Evolutionary conservation across 2,329 filamentous ascomycete genomes (phyloP).

Genomic region (Cyphellophora attinorum): DNA sequence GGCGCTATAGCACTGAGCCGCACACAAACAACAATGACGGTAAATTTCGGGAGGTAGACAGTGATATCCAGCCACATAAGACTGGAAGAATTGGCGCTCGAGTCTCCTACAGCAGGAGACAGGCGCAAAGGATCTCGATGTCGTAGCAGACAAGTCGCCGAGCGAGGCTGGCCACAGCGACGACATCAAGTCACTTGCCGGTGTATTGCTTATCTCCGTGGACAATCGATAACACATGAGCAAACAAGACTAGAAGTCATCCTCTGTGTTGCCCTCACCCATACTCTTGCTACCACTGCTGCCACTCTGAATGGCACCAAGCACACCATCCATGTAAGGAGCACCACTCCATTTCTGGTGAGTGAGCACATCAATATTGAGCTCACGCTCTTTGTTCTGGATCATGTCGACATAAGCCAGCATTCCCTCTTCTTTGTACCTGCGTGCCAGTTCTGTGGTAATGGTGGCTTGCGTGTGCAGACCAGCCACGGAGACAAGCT

Average conservation of each 20-base stretch:
- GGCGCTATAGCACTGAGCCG: too few species aligned
- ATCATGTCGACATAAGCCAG: constrained; percentile 92
- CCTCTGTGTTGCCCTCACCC: constrained; percentile 88
- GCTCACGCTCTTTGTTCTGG: constrained; percentile 80
- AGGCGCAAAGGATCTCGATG: constrained; percentile 1
- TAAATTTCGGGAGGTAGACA: too few species aligned
- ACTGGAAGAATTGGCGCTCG: neutral
- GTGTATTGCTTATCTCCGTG: neutral
- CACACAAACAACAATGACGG: too few species aligned
- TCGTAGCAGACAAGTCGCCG: neutral
- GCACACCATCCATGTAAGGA: constrained; percentile 73
- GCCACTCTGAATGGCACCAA: constrained; percentile 84
- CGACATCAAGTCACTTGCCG: neutral
- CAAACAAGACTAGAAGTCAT: constrained; percentile 17
- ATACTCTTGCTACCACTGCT: constrained; percentile 85
- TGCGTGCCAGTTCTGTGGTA: constrained; percentile 64
- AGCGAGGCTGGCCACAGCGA: neutral
- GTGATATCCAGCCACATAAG: too few species aligned
- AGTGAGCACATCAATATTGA: constrained; percentile 83
- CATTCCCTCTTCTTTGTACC: constrained; percentile 89
- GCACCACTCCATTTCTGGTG: constrained; percentile 76
- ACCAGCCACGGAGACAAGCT: constrained; percentile 55
- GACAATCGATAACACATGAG: neutral
- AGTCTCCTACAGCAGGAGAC: neutral
- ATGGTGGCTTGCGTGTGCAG: constrained; percentile 56